Conservation (phyloP, 164 flowering plant genomes). For the Magnolia sinica region DNA sequence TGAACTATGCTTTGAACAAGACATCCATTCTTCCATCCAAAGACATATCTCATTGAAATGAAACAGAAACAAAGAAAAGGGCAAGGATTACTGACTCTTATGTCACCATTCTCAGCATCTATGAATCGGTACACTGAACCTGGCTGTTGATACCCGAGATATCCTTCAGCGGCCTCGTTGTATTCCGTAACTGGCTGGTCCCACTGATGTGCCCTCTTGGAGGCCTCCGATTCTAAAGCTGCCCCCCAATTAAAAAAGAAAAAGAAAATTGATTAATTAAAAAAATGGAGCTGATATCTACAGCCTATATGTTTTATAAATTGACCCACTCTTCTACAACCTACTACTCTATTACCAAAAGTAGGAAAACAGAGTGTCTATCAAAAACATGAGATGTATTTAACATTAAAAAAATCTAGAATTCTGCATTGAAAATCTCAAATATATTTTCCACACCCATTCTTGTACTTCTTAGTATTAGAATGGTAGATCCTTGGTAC, state of each 20-base stretch:
- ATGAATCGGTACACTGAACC: constrained; percentile 48
- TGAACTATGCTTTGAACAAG: too few relatives aligned
- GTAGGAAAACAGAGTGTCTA: background rate
- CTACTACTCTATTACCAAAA: background rate
- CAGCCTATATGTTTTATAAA: too few relatives aligned
- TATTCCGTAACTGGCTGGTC: constrained; percentile 82
- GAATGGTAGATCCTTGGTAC: too few relatives aligned
- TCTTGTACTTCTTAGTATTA: too few relatives aligned
- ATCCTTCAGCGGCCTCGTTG: constrained; percentile 60
- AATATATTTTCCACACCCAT: too few relatives aligned
- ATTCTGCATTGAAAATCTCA: background rate
- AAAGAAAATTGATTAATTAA: too few relatives aligned
- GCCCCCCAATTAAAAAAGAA: background rate
- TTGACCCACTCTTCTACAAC: background rate
- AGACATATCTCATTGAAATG: too few relatives aligned
- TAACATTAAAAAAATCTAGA: background rate
- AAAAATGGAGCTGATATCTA: background rate
- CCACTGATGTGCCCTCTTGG: constrained; percentile 79
- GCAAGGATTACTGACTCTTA: constrained; percentile 42
- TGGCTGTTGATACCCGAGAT: constrained; percentile 77
- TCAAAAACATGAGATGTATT: background rate
- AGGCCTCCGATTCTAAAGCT: constrained; percentile 75
- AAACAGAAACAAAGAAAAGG: background rate
- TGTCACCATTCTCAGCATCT: constrained; percentile 68
- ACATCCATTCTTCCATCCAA: too few relatives aligned